Evolutionary conservation across 306 rosid species (phyloP).

Genomic region (Bauhinia variegata): DNA sequence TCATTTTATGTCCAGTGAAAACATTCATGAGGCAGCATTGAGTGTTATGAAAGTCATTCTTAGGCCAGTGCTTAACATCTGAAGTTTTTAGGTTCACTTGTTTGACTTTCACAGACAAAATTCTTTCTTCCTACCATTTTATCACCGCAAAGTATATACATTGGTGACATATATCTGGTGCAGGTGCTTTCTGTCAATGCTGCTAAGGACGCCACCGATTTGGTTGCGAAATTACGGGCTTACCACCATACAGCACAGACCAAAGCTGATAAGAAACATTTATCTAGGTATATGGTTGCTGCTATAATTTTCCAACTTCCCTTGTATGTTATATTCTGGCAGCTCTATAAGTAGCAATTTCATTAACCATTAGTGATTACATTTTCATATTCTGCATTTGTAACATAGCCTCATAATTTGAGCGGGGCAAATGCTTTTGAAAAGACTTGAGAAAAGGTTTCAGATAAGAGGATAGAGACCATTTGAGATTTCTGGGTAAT

Average conservation of each 20-base stretch:
- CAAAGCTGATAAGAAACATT: conserved; percentile 84
- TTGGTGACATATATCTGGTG: conserved; percentile 30
- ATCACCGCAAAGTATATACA: background rate
- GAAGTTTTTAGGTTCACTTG: too few species aligned
- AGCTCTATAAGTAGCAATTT: too few species aligned
- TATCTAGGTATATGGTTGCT: conserved; percentile 74
- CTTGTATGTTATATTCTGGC: background rate
- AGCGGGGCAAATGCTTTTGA: too few species aligned
- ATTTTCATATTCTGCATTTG: too few species aligned
- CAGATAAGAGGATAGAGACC: too few species aligned
- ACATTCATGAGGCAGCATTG: too few species aligned
- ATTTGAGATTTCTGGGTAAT: too few species aligned
- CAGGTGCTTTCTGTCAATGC: conserved; percentile 98
- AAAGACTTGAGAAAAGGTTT: too few species aligned
- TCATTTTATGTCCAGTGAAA: background rate
- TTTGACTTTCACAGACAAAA: too few species aligned
- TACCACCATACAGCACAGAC: conserved; percentile 90
- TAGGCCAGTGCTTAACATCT: too few species aligned
- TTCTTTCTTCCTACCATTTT: conserved; percentile 7
- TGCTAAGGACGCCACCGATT: conserved; percentile 95
- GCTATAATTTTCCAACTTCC: background rate
- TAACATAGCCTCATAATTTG: too few species aligned
- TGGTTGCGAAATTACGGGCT: conserved; percentile 87
- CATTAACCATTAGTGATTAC: background rate
- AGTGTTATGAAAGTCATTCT: too few species aligned